phyloP scores from a whole-genome alignment of 2,329 filamentous ascomycete genomes.

The Laburnicola sp. region DNA sequence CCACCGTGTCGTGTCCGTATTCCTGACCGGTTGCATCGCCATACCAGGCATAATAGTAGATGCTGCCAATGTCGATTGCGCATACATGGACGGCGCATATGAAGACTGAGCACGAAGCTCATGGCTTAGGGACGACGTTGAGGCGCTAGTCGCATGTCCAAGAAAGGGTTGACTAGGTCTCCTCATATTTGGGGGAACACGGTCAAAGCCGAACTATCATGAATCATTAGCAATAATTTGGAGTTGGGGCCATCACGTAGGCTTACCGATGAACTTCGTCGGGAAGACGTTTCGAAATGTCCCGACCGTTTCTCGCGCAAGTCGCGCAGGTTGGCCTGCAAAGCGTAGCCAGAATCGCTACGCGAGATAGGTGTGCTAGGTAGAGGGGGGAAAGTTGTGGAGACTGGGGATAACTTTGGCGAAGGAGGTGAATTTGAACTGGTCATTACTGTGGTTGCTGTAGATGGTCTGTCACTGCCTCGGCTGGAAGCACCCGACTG shows the following conservation, averaged over 20 bases:
- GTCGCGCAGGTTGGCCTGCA: conserved; percentile 81
- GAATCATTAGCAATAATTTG: conserved; percentile 31
- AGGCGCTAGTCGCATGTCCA: conserved; percentile 63
- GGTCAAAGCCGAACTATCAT: conserved; percentile 71
- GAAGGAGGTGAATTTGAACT: conserved; percentile 57
- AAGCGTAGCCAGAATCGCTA: conserved; percentile 87
- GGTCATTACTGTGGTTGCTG: conserved; percentile 41
- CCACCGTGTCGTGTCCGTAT: conserved; percentile 80
- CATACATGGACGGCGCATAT: conserved; percentile 82
- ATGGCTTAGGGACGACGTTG: conserved; percentile 65
- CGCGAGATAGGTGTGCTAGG: conserved; percentile 80
- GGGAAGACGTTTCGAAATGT: conserved; percentile 80
- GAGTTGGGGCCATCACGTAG: conserved; percentile 8
- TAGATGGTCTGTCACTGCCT: conserved; percentile 70
- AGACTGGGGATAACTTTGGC: conserved; percentile 71
- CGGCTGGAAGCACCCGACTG: conserved; percentile 69
- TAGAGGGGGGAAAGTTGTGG: conserved; percentile 73
- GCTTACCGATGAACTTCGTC: conserved; percentile 79
- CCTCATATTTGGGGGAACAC: conserved; percentile 65
- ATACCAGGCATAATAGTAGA: conserved; percentile 87
- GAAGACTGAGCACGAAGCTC: conserved; percentile 54
- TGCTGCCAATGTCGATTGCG: conserved; percentile 80
- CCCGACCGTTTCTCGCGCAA: conserved; percentile 92
- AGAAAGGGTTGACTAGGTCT: conserved; percentile 70
- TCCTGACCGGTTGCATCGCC: conserved; percentile 75